Base-by-base conservation (phyloP, 441 rosid genomes). In the Euphorbia corollata region DNA sequence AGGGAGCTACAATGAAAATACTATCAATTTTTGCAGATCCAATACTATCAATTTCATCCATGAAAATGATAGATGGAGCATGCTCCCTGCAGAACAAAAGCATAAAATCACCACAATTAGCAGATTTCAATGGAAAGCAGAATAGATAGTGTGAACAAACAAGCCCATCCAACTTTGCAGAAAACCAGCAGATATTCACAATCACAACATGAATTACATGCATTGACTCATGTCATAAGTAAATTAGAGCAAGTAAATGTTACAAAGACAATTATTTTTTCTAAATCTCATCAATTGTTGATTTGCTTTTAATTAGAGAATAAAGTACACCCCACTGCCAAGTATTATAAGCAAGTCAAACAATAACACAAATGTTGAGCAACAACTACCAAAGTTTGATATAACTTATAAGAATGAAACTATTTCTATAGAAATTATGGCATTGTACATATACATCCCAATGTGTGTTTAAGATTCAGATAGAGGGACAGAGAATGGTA, bases 11-110 rank as follows among this genome's bases (percentile, higher is more conserved):
- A n/a, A n/a, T n/a, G n/a, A n/a, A n/a, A n/a, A n/a, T n/a, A n/a
- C n/a, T n/a, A n/a, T 92, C 97, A 97, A 92, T 90, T 75, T 97
- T 82, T 66, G 96, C 90, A 74, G 96, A 90, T 71, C 97, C 97
- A 41, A 92, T 92, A 69, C 98, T 90, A 69, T 90, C 97, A 5
- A 92, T 92, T 76, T 88, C 97, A 57, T 90, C 97, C 98, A 90
- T 90, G 79, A 88, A 92, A 60, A 92, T 92, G 74, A 90, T 92
- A 2, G 97, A 92, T 41, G 99, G 99, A 64, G 92, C 89, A 62
- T 93, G 99, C 75, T 93, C 99, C 89, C 92, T 93, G 76, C 51
- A 64, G 58, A 48, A 63, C 45, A 6, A 20, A 27, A 0, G 9
- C 8, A 15, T 48, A 51, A 36, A 68, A 73, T 22, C 48, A 56